These are phyloP conservation scores for Barnettozyma hawaiiensis DNA, from an alignment of 1,139 yeast species.

Conservation along the genomic window DNA sequence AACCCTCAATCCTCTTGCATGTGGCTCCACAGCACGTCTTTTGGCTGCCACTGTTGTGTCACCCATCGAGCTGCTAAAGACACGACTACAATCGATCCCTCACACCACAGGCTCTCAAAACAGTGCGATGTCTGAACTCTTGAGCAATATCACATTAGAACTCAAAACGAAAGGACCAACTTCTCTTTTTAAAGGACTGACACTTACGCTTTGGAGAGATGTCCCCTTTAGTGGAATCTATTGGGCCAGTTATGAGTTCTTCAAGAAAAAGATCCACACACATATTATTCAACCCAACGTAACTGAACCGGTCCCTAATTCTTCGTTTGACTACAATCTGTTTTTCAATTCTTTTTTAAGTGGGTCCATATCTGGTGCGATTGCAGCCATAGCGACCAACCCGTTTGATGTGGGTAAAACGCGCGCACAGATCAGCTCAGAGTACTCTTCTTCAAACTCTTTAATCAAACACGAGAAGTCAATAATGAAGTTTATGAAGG, in stretches of 20 bases:
- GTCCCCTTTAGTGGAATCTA: slow-evolving; percentile 95
- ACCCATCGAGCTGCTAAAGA: slow-evolving; percentile 82
- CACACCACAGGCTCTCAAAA: slow-evolving; percentile 33
- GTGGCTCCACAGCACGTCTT: slow-evolving; percentile 83
- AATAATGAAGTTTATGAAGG: slow-evolving; percentile 61
- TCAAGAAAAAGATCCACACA: slow-evolving; percentile 21
- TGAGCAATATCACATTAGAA: slow-evolving; percentile 52
- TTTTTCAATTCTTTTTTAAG: slow-evolving; percentile 73
- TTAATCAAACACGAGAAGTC: slow-evolving; percentile 28
- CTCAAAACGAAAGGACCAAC: slow-evolving; percentile 52
- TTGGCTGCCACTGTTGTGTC: slow-evolving; percentile 82
- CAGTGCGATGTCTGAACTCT: slow-evolving; percentile 33
- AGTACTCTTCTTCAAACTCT: slow-evolving; percentile 7
- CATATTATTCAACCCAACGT: slow-evolving; percentile 13
- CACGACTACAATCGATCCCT: slow-evolving; percentile 85
- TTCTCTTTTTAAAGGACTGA: slow-evolving; percentile 77
- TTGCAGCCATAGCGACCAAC: slow-evolving; percentile 83
- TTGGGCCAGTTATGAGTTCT: slow-evolving; percentile 79
- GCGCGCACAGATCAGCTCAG: slow-evolving; percentile 57
- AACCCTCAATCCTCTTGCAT: slow-evolving; percentile 65
- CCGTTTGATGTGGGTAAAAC: slow-evolving; percentile 98
- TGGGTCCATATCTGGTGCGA: slow-evolving; percentile 79
- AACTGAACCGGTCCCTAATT: slow-evolving; percentile 9
- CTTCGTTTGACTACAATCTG: slow-evolving; percentile 34
- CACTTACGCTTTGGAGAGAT: slow-evolving; percentile 90